Conservation (phyloP, 352 stramenopile species). For the Pythium scleroteichum region DNA sequence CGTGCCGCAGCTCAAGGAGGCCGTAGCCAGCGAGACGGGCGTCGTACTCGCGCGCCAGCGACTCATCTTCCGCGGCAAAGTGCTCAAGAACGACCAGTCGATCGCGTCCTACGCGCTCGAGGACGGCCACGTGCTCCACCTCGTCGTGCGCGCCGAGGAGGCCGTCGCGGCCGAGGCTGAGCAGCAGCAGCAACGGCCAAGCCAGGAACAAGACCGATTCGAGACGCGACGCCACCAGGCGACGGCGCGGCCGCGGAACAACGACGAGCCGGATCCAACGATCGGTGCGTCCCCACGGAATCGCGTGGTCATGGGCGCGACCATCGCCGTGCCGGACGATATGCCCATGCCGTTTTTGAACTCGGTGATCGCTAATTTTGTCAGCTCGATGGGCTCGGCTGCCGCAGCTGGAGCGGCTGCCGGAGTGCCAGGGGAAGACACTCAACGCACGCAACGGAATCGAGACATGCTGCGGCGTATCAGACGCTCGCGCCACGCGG, state of each 20-base stretch:
- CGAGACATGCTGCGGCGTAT: constrained; percentile 25
- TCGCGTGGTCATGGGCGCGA: constrained; percentile 74
- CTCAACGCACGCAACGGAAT: constrained; percentile 12
- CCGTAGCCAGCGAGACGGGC: constrained; percentile 66
- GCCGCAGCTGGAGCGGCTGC: not conserved
- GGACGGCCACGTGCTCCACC: constrained; percentile 80
- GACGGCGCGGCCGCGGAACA: constrained; percentile 35
- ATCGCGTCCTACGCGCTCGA: constrained; percentile 76
- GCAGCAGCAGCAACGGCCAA: constrained; percentile 7
- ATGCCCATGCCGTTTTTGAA: constrained; percentile 84
- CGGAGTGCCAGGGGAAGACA: constrained; percentile 5
- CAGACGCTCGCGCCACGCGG: constrained; percentile 10
- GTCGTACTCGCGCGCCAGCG: constrained; percentile 72
- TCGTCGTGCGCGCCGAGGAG: constrained; percentile 61
- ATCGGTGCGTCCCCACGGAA: constrained; percentile 29
- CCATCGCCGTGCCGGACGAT: constrained; percentile 68
- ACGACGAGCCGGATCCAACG: constrained; percentile 74
- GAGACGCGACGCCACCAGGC: constrained; percentile 1
- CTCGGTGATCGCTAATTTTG: constrained; percentile 80
- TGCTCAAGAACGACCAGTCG: constrained; percentile 86
- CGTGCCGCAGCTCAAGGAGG: constrained; percentile 75
- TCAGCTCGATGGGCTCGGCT: constrained; percentile 36
- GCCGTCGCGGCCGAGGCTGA: constrained; percentile 1
- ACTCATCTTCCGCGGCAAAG: constrained; percentile 85
- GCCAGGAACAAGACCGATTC: not conserved